These are phyloP conservation scores for Lojkania enalia DNA, from an alignment of 2,329 filamentous ascomycete genomes.

Conservation along the genomic window DNA sequence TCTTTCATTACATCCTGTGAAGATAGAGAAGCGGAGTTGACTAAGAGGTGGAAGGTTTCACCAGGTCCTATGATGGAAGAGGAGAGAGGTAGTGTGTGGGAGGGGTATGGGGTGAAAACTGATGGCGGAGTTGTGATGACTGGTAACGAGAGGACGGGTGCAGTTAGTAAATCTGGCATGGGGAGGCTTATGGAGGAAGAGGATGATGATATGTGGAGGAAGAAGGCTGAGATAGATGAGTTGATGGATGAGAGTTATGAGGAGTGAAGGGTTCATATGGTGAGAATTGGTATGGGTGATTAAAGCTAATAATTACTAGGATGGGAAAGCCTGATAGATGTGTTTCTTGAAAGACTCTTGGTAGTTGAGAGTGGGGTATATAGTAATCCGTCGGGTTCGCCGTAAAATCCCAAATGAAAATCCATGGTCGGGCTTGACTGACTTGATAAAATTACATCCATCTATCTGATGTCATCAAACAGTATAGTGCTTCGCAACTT, in stretches of 20 bases:
- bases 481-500: too few relatives aligned
- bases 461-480: too few relatives aligned
- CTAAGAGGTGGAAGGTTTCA: conserved; percentile 34
- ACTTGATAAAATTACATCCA: too few relatives aligned
- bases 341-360: too few relatives aligned
- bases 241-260: neutral
- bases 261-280: too few relatives aligned
- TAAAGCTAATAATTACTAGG: too few relatives aligned
- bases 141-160: conserved; percentile 24
- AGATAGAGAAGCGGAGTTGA: conserved; percentile 29
- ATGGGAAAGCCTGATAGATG: too few relatives aligned
- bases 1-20: conserved; percentile 16
- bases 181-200: neutral
- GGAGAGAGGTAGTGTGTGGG: conserved; percentile 36
- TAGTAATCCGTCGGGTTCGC: too few relatives aligned
- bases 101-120: conserved; percentile 33
- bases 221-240: neutral
- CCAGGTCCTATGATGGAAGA: conserved; percentile 23
- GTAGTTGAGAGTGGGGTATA: too few relatives aligned
- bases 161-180: neutral
- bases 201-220: neutral
- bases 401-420: too few relatives aligned
- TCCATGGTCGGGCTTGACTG: too few relatives aligned
- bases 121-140: conserved; percentile 24
- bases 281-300: too few relatives aligned